Base-by-base conservation (phyloP, 1,284 basidiomycete genomes). In the Trametes versicolor region DNA sequence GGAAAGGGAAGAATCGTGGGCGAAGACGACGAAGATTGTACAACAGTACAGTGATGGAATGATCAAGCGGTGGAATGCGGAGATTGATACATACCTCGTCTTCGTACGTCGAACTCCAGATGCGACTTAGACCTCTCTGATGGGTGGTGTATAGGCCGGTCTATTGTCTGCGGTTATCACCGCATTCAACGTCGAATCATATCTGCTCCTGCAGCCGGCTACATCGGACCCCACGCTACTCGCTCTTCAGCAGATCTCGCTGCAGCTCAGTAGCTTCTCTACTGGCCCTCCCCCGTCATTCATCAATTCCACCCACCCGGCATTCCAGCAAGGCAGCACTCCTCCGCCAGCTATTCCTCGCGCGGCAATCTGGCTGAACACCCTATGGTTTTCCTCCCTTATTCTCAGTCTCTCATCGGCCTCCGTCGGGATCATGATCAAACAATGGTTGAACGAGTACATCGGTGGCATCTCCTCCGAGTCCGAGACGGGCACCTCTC, bases 381-480 rank as follows among this genome's bases (percentile, higher is more conserved):
- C 29, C 6, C 47, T 67, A 2, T 71, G 70, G 68, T 71, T 69
- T 56, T 59, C 62, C 0, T 59, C 62, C 45, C 56, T 71, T 2
- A 59, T 69, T 5, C 54, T 51, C 43, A 69, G 65, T 25, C 70
- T 71, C 7, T 23, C 63, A 5, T 36, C 68, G 3, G 59, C 70
- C 0, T 57, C 60, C 7, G 41, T 68, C 17, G 62, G 58, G 1
- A 67, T 71, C 27, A 43, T 67, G 37, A 68, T 65, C 41, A 69
- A 69, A 27, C 67, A 71, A 34, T 73, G 72, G 72, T 27, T 67
- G 5, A 52, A 47, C 36, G 51, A 65, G 19, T 65, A 61, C 45
- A 36, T 15, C 12, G 45, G 50, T 15, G 63, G 69, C 34, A 13
- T 53, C 5, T 41, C 39, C 39, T 41, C 39, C 39, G 39, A 41